These are phyloP conservation scores for Diplodia corticola DNA, from an alignment of 2,329 filamentous ascomycete genomes.

Conservation along the genomic window DNA sequence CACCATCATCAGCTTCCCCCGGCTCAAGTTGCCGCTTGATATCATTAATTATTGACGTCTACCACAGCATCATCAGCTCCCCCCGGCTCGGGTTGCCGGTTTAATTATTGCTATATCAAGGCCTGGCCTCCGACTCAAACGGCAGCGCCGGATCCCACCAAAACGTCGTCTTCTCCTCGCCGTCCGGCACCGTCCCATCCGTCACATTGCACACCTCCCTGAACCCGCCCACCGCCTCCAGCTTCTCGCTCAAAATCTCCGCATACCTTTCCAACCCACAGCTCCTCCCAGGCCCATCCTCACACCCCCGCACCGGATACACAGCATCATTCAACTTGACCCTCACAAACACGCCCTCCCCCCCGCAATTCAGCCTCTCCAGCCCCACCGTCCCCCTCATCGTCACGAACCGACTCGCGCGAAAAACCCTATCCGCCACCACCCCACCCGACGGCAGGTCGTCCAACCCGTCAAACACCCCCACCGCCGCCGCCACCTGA, in stretches of 20 bases:
- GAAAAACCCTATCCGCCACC: conserved; percentile 53
- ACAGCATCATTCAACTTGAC: conserved; percentile 63
- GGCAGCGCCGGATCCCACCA: conserved; percentile 31
- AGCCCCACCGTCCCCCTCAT: conserved; percentile 68
- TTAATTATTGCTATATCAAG: conserved; percentile 27
- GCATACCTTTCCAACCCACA: conserved; percentile 47
- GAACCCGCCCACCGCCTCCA: conserved; percentile 53
- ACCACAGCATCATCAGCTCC: too few relatives aligned
- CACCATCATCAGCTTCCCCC: not conserved
- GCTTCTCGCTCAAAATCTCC: conserved; percentile 49
- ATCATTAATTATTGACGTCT: too few relatives aligned
- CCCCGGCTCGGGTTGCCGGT: not conserved
- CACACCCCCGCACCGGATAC: conserved; percentile 49
- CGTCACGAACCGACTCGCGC: conserved; percentile 57
- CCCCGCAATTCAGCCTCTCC: conserved; percentile 45
- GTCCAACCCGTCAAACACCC: conserved; percentile 59
- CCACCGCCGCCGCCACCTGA: conserved; percentile 60
- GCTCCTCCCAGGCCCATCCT: conserved; percentile 22
- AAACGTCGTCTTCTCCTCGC: conserved; percentile 31
- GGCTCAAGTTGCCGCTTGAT: not conserved
- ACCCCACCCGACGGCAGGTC: conserved; percentile 49
- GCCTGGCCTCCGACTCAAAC: conserved; percentile 30
- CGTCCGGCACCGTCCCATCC: conserved; percentile 23
- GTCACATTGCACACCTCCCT: conserved; percentile 45
- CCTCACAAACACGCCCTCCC: conserved; percentile 27